Base-by-base conservation (phyloP, 2,329 filamentous ascomycete genomes). In the Penicillium sp. region DNA sequence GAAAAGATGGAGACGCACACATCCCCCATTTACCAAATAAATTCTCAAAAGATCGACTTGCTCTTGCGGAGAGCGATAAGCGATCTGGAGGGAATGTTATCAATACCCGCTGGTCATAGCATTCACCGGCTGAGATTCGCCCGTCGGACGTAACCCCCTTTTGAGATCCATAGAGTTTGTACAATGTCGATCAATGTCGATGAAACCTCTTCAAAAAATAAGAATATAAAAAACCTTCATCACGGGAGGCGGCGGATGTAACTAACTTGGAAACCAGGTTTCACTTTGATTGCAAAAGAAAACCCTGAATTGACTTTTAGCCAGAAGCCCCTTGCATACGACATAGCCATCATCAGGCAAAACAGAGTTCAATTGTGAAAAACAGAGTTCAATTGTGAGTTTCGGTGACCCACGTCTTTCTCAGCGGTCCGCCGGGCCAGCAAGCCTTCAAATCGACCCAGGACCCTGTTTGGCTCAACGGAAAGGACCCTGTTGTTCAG, bases 81-180 rank as follows among this genome's bases (percentile, higher is more conserved):
- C 37, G 43, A 37, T 55, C 53, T 48, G 53, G 51, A 54, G 50
- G n/a, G 23, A 52, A 5, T 14, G 37, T 60, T 58, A 49, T 47
- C 46, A 55, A 58, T 53, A 47, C 15, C 18, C 23, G 14, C 40
- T 42, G 25, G 49, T 62, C 57, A 60, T 22, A 40, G n/a, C 11
- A 40, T 53, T n/a, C n/a, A n/a, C n/a, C 40, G 50, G 31, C 54
- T 51, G 54, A 56, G 20, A 41, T 27, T 7, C 5, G 15, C 9
- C 49, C 33, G 42, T 37, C 22, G 11, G 15, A 12, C 22, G 12
- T 25, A 3, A 23, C 8, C 11, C 12, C 22, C 20, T 26, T 49
- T 40, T 45, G 3, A 20, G 26, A 31, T 18, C 22, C n/a, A 33
- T 18, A 9, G n/a, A n/a, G n/a, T n/a, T n/a, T n/a, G n/a, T 37